phyloP scores from a whole-genome alignment of 768 basidiomycete species.

The Trametes villosa region DNA sequence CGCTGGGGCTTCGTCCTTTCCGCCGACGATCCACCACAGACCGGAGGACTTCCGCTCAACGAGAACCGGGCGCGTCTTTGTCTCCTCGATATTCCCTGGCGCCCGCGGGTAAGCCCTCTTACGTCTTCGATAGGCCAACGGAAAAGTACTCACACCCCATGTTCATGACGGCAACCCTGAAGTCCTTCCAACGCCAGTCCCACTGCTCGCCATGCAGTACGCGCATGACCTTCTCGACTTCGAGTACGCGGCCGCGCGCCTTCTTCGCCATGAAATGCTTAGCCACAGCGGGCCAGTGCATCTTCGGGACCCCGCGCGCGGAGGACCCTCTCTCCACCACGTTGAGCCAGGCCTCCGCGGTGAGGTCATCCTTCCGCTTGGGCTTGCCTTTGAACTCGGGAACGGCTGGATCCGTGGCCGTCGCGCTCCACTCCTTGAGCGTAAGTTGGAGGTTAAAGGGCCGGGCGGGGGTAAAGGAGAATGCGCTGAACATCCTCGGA shows the following conservation, averaged over 20 bases:
- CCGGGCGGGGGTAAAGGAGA: background rate
- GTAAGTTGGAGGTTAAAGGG: conserved; percentile 14
- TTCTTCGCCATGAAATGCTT: conserved; percentile 76
- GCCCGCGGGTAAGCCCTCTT: background rate
- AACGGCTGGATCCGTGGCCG: conserved; percentile 5
- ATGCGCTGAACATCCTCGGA: conserved; percentile 1
- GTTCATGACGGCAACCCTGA: conserved; percentile 73
- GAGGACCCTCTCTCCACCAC: conserved; percentile 69
- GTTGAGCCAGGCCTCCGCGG: conserved; percentile 73
- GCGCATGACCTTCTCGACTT: conserved; percentile 72
- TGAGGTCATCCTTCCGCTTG: conserved; percentile 58
- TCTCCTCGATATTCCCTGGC: conserved; percentile 27
- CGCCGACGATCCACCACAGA: conserved; percentile 30
- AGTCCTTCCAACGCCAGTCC: conserved; percentile 83
- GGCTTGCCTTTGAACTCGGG: conserved; percentile 61
- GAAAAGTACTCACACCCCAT: conserved; percentile 71
- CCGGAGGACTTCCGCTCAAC: conserved; percentile 32
- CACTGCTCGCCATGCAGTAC: conserved; percentile 67
- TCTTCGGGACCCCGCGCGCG: conserved; percentile 70
- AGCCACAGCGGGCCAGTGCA: conserved; percentile 81
- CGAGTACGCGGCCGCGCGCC: conserved; percentile 65
- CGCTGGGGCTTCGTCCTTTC: conserved; percentile 8
- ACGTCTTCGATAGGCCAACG: background rate
- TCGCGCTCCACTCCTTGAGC: conserved; percentile 9
- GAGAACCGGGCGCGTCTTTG: conserved; percentile 32